phyloP scores from a whole-genome alignment of 192 early-diverging fungal genomes.

The Entrophospora sp. region DNA sequence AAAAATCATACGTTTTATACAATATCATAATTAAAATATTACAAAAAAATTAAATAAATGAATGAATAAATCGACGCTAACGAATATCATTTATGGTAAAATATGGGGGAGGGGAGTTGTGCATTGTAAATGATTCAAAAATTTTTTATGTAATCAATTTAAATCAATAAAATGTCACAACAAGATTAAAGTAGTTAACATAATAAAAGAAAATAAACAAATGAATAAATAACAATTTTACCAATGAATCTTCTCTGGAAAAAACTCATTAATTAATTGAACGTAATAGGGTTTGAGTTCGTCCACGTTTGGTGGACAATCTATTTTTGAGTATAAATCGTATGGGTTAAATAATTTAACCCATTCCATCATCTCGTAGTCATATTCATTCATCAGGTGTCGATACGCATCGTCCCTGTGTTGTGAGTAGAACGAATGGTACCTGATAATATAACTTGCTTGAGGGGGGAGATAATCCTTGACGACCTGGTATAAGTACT shows the following conservation, averaged over 20 bases:
- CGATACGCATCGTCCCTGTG: constrained; percentile 34
- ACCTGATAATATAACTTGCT: constrained; percentile 38
- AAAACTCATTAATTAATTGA: constrained; percentile 36
- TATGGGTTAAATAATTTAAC: constrained; percentile 43
- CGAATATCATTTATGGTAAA: no score
- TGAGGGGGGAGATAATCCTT: constrained; percentile 35
- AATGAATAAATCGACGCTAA: no score
- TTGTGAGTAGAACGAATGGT: constrained; percentile 43
- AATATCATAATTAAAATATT: no score
- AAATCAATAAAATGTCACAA: no score
- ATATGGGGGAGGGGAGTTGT: no score
- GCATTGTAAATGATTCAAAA: no score
- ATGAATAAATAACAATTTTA: no score
- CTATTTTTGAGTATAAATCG: constrained; percentile 45
- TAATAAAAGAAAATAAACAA: no score
- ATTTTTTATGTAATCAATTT: no score
- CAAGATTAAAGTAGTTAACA: no score
- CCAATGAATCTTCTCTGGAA: constrained; percentile 37
- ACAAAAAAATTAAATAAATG: no score
- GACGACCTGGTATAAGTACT: constrained; percentile 42
- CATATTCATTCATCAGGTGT: constrained; percentile 35
- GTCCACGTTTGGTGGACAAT: constrained; percentile 27
- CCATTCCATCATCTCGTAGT: constrained; percentile 34
- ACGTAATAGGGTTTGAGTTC: constrained; percentile 34
- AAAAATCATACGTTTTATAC: no score